Conservation (phyloP, 108 stramenopile genomes). For the Ochromonas danica region DNA sequence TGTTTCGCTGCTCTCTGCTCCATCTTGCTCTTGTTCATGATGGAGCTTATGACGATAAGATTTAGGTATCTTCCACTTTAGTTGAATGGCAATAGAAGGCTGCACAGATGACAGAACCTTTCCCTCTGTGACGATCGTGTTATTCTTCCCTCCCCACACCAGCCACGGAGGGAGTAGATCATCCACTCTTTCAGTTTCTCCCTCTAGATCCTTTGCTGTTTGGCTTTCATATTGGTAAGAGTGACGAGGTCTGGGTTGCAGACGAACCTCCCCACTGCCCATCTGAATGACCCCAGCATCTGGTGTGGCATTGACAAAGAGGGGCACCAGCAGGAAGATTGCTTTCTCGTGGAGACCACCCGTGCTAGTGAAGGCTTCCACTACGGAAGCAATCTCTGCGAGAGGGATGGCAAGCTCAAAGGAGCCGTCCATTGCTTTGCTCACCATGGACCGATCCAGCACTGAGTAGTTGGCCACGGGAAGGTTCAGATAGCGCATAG, state of each 20-base stretch:
- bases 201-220: constrained; percentile 15
- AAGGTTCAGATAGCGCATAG: too few relatives aligned
- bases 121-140: constrained; percentile 13
- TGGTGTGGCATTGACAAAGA: too few relatives aligned
- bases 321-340: too few relatives aligned
- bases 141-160: constrained; percentile 13
- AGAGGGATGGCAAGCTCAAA: too few relatives aligned
- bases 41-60: constrained; percentile 15
- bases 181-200: constrained; percentile 15
- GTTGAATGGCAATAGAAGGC: constrained; percentile 15
- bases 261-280: constrained; percentile 12
- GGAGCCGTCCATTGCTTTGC: too few relatives aligned
- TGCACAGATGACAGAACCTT: constrained; percentile 15
- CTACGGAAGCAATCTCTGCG: too few relatives aligned
- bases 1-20: constrained; percentile 13
- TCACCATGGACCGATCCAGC: too few relatives aligned
- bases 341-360: too few relatives aligned
- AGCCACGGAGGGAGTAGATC: constrained; percentile 13
- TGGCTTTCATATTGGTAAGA: constrained; percentile 16
- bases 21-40: constrained; percentile 15
- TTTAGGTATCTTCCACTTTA: constrained; percentile 17
- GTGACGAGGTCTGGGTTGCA: constrained; percentile 13
- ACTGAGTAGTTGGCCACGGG: too few relatives aligned
- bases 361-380: too few relatives aligned
- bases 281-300: constrained; percentile 14